Evolutionary conservation across 2,329 filamentous ascomycete genomes (phyloP), one percentile per base, ranked within the genome.

Genomic region (Fusarium papillatum): DNA sequence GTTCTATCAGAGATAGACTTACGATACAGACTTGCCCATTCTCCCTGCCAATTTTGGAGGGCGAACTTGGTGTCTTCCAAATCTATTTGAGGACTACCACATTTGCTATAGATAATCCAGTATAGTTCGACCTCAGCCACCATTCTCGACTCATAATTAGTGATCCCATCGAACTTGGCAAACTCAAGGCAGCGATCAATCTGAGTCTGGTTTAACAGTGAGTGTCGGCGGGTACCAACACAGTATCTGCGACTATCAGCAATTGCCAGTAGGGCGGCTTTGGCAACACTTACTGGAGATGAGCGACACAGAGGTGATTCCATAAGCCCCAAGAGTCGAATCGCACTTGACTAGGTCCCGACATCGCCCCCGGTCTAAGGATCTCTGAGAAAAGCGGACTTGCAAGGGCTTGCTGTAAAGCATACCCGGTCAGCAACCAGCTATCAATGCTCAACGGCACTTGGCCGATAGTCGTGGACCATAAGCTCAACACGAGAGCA

Each of bases 401-500:
- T 10, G 75, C 75, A 5, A 76, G 65, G 5, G 71, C 78, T 64
- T 81, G 79, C 26, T 80, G 77, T 0, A 81, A 53, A 1, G 79
- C 78, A 48, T 81, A 79, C 0, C 79, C 75, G 0, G 80, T 81
- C 22, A 81, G 43, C 0, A 81, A 13, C 80, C 80, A 81, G 31
- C 79, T 75, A 34, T 81, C 80, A 22, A 81, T 79, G 14, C 79
- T 80, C n/a, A 81, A 48, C 0, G 79, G 79, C 3, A 74, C 66
- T 26, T 80, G 79, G 0, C 79, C 80, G 6, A 80, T 76, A 1
- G 79, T 80, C 1, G 79, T 81, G 0, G 79, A 81, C 80, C 80
- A 81, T 0, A 81, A 61, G 22, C 79, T 80, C 1, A 81, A 50
- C 19, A 81, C 75, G 1, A 81, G 64, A 0, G 65, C 55, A 1